Conservation (phyloP, 345 rosid species). For the Gossypium herbaceum region DNA sequence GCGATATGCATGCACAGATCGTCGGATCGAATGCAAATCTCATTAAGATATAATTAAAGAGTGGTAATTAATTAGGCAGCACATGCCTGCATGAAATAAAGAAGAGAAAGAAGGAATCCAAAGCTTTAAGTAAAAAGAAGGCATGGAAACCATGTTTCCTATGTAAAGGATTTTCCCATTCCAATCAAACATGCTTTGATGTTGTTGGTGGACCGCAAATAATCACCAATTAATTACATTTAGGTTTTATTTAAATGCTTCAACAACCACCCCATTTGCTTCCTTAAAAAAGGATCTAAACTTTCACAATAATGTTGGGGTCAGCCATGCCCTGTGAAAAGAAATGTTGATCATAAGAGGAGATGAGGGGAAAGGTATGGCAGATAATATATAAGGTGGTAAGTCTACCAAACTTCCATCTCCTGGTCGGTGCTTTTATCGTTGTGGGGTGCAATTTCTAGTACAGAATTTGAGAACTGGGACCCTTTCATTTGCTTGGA, state of each 20-base stretch:
- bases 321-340: conserved; percentile 25
- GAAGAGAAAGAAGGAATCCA: conserved; percentile 21
- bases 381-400: conserved; percentile 13
- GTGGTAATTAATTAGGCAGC: conserved; percentile 33
- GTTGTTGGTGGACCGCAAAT: conserved; percentile 33
- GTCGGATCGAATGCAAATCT: conserved; percentile 15
- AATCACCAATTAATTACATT: conserved; percentile 16
- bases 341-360: conserved; percentile 8
- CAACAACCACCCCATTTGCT: conserved; percentile 28
- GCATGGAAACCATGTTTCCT: background rate
- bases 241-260: background rate
- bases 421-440: conserved; percentile 21
- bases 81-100: conserved; percentile 41
- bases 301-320: conserved; percentile 1
- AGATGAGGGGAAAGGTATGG: background rate
- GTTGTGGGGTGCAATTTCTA: conserved; percentile 5
- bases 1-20: background rate
- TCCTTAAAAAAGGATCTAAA: conserved; percentile 25
- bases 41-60: conserved; percentile 30
- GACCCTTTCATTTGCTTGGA: conserved; percentile 15
- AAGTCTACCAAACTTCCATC: conserved; percentile 29
- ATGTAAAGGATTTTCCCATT: conserved; percentile 11
- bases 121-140: conserved; percentile 18
- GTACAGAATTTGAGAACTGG: background rate
- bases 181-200: conserved; percentile 29